Percentiles rank a stretch among this genome's conserved stretches.
Conservation (phyloP, 192 early-diverging fungal species). For the Backusella circina region DNA sequence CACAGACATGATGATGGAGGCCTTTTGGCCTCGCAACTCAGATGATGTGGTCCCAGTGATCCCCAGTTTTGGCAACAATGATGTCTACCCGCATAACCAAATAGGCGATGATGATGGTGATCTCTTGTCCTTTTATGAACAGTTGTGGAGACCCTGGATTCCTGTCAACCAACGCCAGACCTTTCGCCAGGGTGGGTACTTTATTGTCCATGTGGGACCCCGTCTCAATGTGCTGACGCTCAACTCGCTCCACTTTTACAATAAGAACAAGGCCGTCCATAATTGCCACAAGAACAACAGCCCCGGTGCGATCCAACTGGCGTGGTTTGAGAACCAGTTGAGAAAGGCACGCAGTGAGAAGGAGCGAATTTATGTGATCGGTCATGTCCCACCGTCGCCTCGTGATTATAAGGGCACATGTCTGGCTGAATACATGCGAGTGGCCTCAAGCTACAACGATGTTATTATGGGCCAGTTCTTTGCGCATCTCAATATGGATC, state of each 20-base stretch:
- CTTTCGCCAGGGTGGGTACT: constrained; percentile 59
- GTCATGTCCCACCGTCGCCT: constrained; percentile 33
- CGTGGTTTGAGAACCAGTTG: constrained; percentile 26
- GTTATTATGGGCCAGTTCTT: constrained; percentile 17
- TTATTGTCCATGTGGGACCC: constrained; percentile 40
- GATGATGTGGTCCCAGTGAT: constrained; percentile 36
- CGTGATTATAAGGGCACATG: constrained; percentile 19
- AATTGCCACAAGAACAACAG: constrained; percentile 18
- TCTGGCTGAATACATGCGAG: constrained; percentile 12
- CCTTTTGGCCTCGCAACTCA: constrained; percentile 32
- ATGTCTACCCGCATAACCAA: constrained; percentile 61
- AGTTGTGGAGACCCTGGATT: constrained; percentile 52
- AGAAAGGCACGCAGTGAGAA: constrained; percentile 8
- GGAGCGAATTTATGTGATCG: constrained; percentile 22
- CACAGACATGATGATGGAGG: constrained; percentile 30
- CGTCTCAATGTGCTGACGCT: constrained; percentile 49
- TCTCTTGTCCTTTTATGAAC: constrained; percentile 35
- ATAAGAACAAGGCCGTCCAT: constrained; percentile 16
- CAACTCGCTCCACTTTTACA: constrained; percentile 37
- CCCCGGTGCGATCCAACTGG: constrained; percentile 14
- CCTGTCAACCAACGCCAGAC: constrained; percentile 43
- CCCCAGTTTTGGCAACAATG: constrained; percentile 66
- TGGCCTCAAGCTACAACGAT: constrained; percentile 11
- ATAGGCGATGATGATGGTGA: constrained; percentile 20
- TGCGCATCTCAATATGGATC: constrained; percentile 29